Percentiles rank a stretch among this genome's conserved stretches.
phyloP scores from a whole-genome alignment of 192 early-diverging fungal genomes.

The Coemansia sp. region DNA sequence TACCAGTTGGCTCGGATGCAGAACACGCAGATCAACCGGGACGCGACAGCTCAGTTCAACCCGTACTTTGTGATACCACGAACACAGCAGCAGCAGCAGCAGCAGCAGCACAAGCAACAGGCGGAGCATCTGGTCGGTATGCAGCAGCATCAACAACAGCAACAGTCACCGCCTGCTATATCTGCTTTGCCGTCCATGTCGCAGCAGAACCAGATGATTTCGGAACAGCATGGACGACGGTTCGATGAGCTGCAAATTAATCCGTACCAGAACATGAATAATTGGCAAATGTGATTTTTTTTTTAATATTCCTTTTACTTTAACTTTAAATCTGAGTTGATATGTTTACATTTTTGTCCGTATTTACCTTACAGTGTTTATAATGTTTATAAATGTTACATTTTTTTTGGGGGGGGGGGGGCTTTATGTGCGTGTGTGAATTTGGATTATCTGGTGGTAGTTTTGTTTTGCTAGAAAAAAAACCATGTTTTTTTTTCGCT shows the following conservation, averaged over 20 bases:
- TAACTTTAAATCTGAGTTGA: too few species aligned
- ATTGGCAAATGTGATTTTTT: slow-evolving; percentile 24
- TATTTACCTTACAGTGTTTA: too few species aligned
- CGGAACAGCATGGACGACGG: slow-evolving; percentile 12
- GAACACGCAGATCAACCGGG: slow-evolving; percentile 27
- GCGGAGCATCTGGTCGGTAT: neutral
- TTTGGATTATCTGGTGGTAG: too few species aligned
- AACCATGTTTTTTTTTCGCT: too few species aligned
- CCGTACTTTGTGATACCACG: slow-evolving; percentile 33
- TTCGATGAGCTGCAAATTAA: slow-evolving; percentile 35
- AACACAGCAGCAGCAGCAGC: too few species aligned
- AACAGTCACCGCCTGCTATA: slow-evolving; percentile 11
- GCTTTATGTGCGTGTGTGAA: too few species aligned
- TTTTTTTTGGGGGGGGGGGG: too few species aligned
- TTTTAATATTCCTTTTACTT: too few species aligned
- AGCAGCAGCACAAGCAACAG: slow-evolving; percentile 28
- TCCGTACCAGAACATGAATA: slow-evolving; percentile 25
- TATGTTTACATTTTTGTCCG: too few species aligned
- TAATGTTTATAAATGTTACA: too few species aligned
- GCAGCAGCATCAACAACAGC: too few species aligned
- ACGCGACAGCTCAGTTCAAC: slow-evolving; percentile 12
- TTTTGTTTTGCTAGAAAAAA: too few species aligned
- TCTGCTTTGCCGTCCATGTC: neutral
- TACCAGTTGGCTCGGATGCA: slow-evolving; percentile 16
- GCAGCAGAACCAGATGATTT: neutral